Base-by-base conservation (phyloP, 73 alveolate genomes). In the Tetrahymena borealis region DNA sequence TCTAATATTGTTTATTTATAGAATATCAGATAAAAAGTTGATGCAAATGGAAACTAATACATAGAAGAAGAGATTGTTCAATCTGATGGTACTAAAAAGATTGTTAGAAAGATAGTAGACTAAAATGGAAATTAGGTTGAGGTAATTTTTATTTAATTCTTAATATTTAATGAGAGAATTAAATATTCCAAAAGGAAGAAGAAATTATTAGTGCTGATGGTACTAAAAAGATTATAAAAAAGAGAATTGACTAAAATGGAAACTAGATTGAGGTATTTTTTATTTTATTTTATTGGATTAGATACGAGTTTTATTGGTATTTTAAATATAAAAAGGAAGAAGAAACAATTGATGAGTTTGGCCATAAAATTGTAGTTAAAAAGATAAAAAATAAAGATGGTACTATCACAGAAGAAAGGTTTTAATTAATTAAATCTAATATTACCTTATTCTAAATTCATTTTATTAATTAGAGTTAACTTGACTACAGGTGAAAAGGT, bases 61-160 rank as follows among this genome's bases (percentile, higher is more conserved):
- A 93, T 38, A 20, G 95, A 93, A 40, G 95, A 93, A 93, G 92
- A 79, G 38, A 93, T 85, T 20, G 39, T 90, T 2, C 90, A 93
- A 79, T 79, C 78, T 36, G 60, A 79, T 60, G 95, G 95, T 32
- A 85, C 90, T 20, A 93, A 93, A 32, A 93, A 42, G 39, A 60
- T 39, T 35, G 91, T 93, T 15, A 93, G 33, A 90, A 93, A 91
- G 36, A 93, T 41, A 85, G 42, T 93, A 8, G 85, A 60, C 28
- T 13, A 11, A n/a, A 60, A 60, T n/a, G 85, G 85, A 13, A 60
- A 60, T 60, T 60, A 60, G 28, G 31, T 60, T 7, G n/a, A n/a
- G n/a, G n/a, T n/a, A n/a, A n/a, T n/a, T n/a, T n/a, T n/a, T n/a
- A n/a, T n/a, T n/a, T n/a, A n/a, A n/a, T n/a, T n/a, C n/a, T n/a